phyloP scores from a whole-genome alignment of 345 rosid species.

The Cardamine chenopodiifolia region DNA sequence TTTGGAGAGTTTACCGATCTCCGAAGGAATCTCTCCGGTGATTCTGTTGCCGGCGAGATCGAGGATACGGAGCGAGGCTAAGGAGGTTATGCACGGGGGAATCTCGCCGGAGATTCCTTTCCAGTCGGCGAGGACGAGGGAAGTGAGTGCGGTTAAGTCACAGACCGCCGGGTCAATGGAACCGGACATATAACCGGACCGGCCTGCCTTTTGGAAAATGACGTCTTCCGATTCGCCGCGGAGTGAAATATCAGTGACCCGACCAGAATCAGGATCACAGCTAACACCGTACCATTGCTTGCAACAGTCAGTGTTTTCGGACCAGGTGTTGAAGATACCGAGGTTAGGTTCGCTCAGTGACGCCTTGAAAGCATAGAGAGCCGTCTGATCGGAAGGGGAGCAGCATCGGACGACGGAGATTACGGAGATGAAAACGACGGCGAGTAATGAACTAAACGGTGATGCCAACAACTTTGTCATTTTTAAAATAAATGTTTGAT shows the following conservation, averaged over 20 bases:
- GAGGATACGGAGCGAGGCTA: constrained; percentile 68
- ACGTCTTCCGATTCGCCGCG: constrained; percentile 97
- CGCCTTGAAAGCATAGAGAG: constrained; percentile 63
- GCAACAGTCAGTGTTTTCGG: constrained; percentile 64
- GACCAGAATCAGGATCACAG: constrained; percentile 67
- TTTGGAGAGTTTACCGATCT: constrained; percentile 63
- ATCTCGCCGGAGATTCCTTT: constrained; percentile 76
- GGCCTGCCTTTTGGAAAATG: constrained; percentile 68
- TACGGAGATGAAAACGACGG: constrained; percentile 41
- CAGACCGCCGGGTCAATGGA: constrained; percentile 75
- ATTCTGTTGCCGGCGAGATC: constrained; percentile 78
- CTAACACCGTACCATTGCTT: constrained; percentile 76
- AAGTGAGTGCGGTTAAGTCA: constrained; percentile 62
- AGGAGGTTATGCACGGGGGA: constrained; percentile 63
- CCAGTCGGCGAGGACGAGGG: constrained; percentile 80
- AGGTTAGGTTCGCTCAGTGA: constrained; percentile 69
- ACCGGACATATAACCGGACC: constrained; percentile 86
- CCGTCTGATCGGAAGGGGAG: constrained; percentile 59
- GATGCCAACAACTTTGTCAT: constrained; percentile 39
- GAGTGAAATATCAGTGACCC: constrained; percentile 76
- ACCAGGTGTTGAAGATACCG: constrained; percentile 80
- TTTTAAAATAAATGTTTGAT: background rate
- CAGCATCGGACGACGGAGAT: constrained; percentile 50
- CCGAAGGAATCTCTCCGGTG: constrained; percentile 66
- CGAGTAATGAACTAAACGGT: constrained; percentile 30